Evolutionary conservation across 805 yeast genomes (phyloP).

Genomic region (Kuraishia floccosa): DNA sequence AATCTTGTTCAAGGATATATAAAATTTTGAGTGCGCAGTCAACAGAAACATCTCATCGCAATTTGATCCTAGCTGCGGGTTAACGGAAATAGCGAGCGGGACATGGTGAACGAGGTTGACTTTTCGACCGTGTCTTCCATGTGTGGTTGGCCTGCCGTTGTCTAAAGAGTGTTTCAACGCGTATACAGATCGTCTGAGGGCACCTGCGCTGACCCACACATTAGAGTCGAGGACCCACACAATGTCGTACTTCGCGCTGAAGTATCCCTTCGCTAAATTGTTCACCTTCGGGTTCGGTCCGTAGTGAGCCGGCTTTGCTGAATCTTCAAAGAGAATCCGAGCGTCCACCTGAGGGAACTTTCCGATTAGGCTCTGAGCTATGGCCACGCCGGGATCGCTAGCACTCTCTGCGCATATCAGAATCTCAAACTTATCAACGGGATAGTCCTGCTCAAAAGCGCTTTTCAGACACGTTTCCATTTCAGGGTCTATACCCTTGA

Average conservation of each 20-base stretch:
- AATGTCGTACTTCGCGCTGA: slow-evolving; percentile 55
- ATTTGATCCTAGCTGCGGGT: slow-evolving; percentile 43
- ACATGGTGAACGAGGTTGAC: slow-evolving; percentile 72
- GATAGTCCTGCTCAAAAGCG: slow-evolving; percentile 60
- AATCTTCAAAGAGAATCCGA: slow-evolving; percentile 39
- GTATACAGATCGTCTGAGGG: slow-evolving; percentile 52
- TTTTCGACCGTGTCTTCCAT: slow-evolving; percentile 17
- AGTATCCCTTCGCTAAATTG: slow-evolving; percentile 74
- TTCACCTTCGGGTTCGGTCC: slow-evolving; percentile 90
- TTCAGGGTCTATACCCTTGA: slow-evolving; percentile 77
- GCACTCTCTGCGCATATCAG: slow-evolving; percentile 64
- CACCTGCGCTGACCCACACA: slow-evolving; percentile 63
- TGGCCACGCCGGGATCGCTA: slow-evolving; percentile 52
- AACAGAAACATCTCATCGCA: slow-evolving; percentile 79
- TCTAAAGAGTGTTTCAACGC: slow-evolving; percentile 37
- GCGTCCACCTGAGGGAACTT: slow-evolving; percentile 50
- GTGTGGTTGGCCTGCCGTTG: slow-evolving; percentile 28
- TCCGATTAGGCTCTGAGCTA: slow-evolving; percentile 35
- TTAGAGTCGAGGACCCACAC: slow-evolving; percentile 84
- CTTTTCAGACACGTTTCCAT: slow-evolving; percentile 56
- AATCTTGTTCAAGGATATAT: slow-evolving; percentile 63
- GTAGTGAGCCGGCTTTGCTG: slow-evolving; percentile 27
- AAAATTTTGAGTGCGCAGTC: slow-evolving; percentile 80
- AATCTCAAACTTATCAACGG: slow-evolving; percentile 47
- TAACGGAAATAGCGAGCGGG: slow-evolving; percentile 44